Evolutionary conservation across 2,329 filamentous ascomycete genomes (phyloP).

Genomic region (Xylaria sp.): DNA sequence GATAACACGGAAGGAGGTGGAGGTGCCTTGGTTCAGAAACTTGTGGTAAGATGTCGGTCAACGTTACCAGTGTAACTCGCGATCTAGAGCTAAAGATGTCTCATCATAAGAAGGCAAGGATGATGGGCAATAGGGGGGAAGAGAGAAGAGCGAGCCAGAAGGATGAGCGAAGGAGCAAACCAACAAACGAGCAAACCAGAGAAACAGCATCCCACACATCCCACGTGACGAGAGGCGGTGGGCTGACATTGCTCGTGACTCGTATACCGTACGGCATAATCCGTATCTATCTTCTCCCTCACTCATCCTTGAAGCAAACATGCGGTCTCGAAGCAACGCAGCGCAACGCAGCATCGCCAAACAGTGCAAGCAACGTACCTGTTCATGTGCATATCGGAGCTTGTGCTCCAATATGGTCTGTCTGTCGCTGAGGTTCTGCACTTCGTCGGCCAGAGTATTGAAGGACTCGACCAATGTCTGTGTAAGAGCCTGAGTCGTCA

Average conservation of each 20-base stretch:
- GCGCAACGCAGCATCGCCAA: background rate
- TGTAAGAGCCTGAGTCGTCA: conserved; percentile 42
- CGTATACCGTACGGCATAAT: too few species aligned
- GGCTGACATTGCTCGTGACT: background rate
- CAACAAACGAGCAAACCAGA: conserved; percentile 14
- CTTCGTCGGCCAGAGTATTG: conserved; percentile 59
- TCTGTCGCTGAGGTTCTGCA: conserved; percentile 57
- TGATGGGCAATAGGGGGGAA: background rate
- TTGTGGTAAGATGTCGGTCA: conserved; percentile 55
- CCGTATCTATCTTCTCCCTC: too few species aligned
- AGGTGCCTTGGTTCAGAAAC: conserved; percentile 35
- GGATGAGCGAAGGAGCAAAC: background rate
- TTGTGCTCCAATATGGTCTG: conserved; percentile 64
- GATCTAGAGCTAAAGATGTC: conserved; percentile 74
- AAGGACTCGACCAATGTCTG: conserved; percentile 60
- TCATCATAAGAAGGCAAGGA: conserved; percentile 37
- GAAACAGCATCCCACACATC: background rate
- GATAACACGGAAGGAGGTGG: background rate
- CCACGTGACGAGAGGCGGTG: background rate
- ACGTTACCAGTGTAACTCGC: conserved; percentile 56
- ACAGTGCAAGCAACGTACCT: conserved; percentile 45
- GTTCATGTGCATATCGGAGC: conserved; percentile 60
- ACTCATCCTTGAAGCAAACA: too few species aligned
- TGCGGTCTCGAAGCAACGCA: background rate
- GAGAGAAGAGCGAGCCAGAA: background rate